phyloP scores from a whole-genome alignment of 495 filamentous ascomycete species.

The Lasiosphaeria hispida region DNA sequence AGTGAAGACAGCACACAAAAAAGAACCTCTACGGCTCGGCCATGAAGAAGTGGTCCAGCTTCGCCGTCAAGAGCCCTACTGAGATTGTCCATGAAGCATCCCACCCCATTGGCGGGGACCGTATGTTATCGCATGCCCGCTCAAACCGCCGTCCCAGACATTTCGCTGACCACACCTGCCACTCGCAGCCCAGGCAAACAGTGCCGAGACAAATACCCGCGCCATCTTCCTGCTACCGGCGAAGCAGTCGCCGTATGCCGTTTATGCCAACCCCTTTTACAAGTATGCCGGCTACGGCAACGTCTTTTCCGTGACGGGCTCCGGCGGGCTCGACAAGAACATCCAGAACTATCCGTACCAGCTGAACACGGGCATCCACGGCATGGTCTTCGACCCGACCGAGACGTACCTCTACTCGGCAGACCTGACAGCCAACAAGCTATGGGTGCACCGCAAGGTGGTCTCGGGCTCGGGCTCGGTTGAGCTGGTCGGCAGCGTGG shows the following conservation, averaged over 20 bases:
- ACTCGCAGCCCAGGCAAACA: constrained; percentile 59
- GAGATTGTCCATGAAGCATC: constrained; percentile 75
- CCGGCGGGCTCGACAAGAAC: constrained; percentile 63
- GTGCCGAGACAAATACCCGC: constrained; percentile 70
- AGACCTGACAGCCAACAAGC: constrained; percentile 78
- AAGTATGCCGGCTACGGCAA: constrained; percentile 76
- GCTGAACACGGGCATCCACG: constrained; percentile 73
- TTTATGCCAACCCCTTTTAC: constrained; percentile 88
- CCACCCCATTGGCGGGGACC: constrained; percentile 59
- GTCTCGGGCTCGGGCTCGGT: constrained; percentile 55
- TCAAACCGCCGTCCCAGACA: background rate
- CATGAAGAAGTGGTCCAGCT: constrained; percentile 88
- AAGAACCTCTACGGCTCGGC: constrained; percentile 83
- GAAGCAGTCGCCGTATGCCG: constrained; percentile 68
- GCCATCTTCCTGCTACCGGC: constrained; percentile 84
- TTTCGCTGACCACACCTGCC: background rate
- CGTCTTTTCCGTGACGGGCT: constrained; percentile 64
- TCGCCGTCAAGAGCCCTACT: constrained; percentile 69
- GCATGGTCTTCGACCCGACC: constrained; percentile 82
- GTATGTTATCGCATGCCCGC: constrained; percentile 43
- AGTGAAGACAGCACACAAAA: constrained; percentile 58
- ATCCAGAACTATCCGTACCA: constrained; percentile 79
- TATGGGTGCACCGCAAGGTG: constrained; percentile 77
- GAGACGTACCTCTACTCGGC: constrained; percentile 86
- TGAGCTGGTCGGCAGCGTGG: constrained; percentile 62